phyloP scores from a whole-genome alignment of 2,329 filamentous ascomycete species.

The Exophiala bonariae region DNA sequence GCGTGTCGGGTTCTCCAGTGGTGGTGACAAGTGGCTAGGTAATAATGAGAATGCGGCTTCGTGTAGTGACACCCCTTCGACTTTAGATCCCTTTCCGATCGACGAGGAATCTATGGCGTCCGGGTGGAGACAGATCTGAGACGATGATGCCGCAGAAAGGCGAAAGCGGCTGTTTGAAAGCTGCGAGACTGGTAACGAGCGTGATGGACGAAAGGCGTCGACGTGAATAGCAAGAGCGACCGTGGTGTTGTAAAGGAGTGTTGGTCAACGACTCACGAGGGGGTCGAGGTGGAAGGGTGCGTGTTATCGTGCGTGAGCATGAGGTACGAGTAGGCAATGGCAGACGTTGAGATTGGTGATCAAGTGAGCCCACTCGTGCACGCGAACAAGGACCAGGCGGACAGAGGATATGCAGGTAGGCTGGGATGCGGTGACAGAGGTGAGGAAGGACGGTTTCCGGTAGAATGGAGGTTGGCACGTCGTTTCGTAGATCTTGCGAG shows the following conservation, averaged over 20 bases:
- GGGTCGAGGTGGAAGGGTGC: conserved; percentile 10
- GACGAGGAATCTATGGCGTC: conserved; percentile 1
- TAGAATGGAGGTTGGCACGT: too few relatives aligned
- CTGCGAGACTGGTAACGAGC: conserved; percentile 11
- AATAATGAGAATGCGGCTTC: too few relatives aligned
- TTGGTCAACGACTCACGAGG: conserved; percentile 6
- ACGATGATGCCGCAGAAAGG: conserved; percentile 5
- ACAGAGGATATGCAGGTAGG: too few relatives aligned
- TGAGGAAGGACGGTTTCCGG: too few relatives aligned
- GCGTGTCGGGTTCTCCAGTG: too few relatives aligned
- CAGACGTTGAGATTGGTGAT: too few relatives aligned
- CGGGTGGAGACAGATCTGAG: conserved; percentile 11
- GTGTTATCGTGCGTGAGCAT: conserved; percentile 8
- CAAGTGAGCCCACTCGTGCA: too few relatives aligned
- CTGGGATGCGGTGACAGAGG: too few relatives aligned
- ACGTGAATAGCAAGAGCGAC: conserved; percentile 1
- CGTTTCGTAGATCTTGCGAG: too few relatives aligned
- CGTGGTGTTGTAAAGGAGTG: neutral
- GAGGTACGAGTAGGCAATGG: neutral
- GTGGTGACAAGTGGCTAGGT: too few relatives aligned
- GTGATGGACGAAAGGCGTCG: conserved; percentile 8
- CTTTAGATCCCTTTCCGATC: conserved; percentile 5
- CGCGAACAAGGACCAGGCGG: too few relatives aligned
- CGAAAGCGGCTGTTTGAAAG: neutral
- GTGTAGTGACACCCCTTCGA: neutral